Evolutionary conservation across 148 eudicot genomes (phyloP).

Genomic region (Oxyria digyna): DNA sequence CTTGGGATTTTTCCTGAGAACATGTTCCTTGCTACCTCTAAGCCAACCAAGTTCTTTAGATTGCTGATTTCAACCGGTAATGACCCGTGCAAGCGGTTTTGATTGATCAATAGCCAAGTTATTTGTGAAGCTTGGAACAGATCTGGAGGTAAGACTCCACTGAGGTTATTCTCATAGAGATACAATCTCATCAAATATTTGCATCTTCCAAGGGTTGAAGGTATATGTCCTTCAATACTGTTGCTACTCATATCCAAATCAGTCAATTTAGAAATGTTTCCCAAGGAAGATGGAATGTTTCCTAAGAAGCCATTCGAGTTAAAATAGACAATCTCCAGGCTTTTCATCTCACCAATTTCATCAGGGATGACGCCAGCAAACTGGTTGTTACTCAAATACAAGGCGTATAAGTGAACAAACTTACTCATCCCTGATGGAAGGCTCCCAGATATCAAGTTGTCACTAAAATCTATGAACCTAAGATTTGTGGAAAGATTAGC

Average conservation of each 20-base stretch:
- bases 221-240: constrained; percentile 23
- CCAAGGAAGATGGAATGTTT: constrained; percentile 21
- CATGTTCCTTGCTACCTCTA: constrained; percentile 17
- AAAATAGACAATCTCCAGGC: not conserved
- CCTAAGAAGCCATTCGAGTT: constrained; percentile 20
- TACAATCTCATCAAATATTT: constrained; percentile 10
- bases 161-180: constrained; percentile 18
- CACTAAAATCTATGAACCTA: not conserved
- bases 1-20: constrained; percentile 23
- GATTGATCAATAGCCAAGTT: constrained; percentile 7
- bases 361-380: constrained; percentile 21
- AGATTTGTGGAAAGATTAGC: constrained; percentile 19
- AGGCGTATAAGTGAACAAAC: constrained; percentile 5
- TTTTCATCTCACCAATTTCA: constrained; percentile 16
- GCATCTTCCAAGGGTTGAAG: constrained; percentile 27
- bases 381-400: not conserved
- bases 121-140: constrained; percentile 15
- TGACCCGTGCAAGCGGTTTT: constrained; percentile 22
- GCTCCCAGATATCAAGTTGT: constrained; percentile 15
- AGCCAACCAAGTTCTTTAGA: constrained; percentile 15
- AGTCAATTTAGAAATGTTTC: constrained; percentile 22
- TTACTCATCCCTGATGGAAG: constrained; percentile 19
- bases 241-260: constrained; percentile 10
- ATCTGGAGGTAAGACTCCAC: constrained; percentile 24
- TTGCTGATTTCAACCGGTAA: constrained; percentile 22